These are phyloP conservation scores for Vaccinium myrtillus DNA, from an alignment of 148 eudicot species.

Conservation along the genomic window DNA sequence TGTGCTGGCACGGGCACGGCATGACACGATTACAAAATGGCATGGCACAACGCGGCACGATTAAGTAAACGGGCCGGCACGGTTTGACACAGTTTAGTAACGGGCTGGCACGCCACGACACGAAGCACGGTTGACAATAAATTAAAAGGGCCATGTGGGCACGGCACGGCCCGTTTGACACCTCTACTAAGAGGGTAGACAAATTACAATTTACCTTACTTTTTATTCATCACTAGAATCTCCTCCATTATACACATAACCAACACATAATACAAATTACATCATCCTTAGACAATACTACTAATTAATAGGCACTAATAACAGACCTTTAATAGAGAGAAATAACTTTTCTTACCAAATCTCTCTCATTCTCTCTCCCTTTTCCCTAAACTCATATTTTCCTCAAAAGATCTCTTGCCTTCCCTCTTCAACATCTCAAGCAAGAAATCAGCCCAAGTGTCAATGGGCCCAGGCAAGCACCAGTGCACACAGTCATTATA, in stretches of 20 bases:
- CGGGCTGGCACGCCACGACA: no score
- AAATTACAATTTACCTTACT: no score
- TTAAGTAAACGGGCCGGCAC: no score
- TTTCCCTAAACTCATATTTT: not conserved
- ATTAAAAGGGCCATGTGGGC: no score
- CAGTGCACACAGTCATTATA: conserved; percentile 65
- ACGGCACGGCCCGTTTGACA: no score
- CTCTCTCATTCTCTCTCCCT: not conserved
- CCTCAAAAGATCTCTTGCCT: not conserved
- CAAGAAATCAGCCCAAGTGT: conserved; percentile 59
- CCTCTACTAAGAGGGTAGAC: no score
- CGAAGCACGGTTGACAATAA: no score
- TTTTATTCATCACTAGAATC: no score
- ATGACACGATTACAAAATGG: no score
- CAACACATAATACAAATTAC: not conserved
- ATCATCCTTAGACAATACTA: not conserved
- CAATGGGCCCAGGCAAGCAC: conserved; percentile 72
- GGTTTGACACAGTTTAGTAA: no score
- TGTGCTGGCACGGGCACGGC: no score
- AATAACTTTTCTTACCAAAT: not conserved
- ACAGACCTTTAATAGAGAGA: not conserved
- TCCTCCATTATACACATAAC: not conserved
- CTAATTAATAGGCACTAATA: not conserved
- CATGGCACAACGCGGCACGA: no score
- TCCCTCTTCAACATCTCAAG: conserved; percentile 47